These are phyloP conservation scores for Solanum lycopersicoides DNA, from an alignment of 257 asterid genomes.

Conservation along the genomic window DNA sequence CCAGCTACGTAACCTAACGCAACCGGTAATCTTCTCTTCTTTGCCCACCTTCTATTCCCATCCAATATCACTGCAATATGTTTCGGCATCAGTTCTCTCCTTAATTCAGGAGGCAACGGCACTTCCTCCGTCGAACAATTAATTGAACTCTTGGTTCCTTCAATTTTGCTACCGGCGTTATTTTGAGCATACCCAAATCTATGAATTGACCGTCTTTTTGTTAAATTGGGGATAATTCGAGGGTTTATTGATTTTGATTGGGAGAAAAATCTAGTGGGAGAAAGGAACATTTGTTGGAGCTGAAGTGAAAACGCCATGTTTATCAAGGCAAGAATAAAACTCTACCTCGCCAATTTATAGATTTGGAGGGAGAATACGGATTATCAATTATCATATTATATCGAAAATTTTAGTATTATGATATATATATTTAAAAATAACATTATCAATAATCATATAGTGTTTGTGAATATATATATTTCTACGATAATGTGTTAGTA, in stretches of 20 bases:
- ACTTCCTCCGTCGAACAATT: background rate
- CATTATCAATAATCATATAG: too few species aligned
- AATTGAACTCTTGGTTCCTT: background rate
- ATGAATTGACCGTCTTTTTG: background rate
- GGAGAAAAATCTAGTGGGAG: background rate
- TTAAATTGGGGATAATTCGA: background rate
- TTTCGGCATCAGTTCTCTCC: conserved; percentile 14
- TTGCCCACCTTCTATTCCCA: conserved; percentile 61
- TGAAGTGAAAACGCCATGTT: background rate
- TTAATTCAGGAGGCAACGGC: background rate
- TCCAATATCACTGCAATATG: conserved; percentile 52
- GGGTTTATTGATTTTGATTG: background rate
- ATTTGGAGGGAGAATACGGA: too few species aligned
- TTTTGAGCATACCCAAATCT: background rate
- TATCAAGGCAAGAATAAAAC: background rate
- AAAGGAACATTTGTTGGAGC: background rate
- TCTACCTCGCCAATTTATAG: too few species aligned
- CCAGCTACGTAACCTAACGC: conserved; percentile 48
- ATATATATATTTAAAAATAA: too few species aligned
- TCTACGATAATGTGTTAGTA: too few species aligned
- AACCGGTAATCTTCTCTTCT: conserved; percentile 27
- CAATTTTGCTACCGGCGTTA: background rate
- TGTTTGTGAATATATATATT: too few species aligned
- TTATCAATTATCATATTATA: too few species aligned
- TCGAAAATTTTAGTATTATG: too few species aligned